phyloP scores from a whole-genome alignment of 2,329 filamentous ascomycete genomes.

The Phaeosphaeriaceae sp. region DNA sequence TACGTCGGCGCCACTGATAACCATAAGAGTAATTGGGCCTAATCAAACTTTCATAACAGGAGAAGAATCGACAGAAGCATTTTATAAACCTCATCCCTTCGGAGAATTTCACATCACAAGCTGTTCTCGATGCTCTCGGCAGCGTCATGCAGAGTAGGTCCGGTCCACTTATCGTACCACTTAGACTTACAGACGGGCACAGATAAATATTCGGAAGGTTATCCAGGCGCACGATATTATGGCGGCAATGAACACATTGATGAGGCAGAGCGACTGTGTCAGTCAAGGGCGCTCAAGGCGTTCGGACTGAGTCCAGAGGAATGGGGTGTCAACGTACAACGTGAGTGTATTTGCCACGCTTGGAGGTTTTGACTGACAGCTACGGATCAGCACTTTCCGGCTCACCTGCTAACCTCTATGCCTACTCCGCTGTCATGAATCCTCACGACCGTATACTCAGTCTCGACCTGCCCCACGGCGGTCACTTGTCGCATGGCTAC shows the following conservation, averaged over 20 bases:
- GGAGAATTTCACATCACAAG: constrained; percentile 98
- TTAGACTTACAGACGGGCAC: constrained; percentile 49
- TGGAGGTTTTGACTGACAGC: constrained; percentile 19
- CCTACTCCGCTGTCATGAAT: constrained; percentile 91
- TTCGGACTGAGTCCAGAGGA: constrained; percentile 86
- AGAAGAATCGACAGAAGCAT: constrained; percentile 95
- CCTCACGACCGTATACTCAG: constrained; percentile 97
- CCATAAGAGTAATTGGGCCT: constrained; percentile 21
- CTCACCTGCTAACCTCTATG: constrained; percentile 76
- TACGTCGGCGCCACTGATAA: constrained; percentile 49
- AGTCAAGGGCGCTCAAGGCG: constrained; percentile 87
- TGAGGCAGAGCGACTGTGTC: constrained; percentile 92
- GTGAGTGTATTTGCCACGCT: constrained; percentile 45
- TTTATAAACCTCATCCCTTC: constrained; percentile 99
- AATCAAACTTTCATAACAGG: constrained; percentile 59
- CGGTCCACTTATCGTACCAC: constrained; percentile 66
- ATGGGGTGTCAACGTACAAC: constrained; percentile 99
- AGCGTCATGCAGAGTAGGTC: constrained; percentile 53
- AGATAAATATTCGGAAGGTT: constrained; percentile 99
- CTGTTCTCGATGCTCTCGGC: constrained; percentile 96
- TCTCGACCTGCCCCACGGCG: constrained; percentile 93
- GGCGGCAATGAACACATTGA: constrained; percentile 99
- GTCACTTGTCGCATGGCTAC: constrained; percentile 95
- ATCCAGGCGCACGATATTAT: constrained; percentile 97
- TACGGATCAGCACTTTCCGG: constrained; percentile 72